Conservation (phyloP, 495 filamentous ascomycete species). For the Penicillium chermesinum region DNA sequence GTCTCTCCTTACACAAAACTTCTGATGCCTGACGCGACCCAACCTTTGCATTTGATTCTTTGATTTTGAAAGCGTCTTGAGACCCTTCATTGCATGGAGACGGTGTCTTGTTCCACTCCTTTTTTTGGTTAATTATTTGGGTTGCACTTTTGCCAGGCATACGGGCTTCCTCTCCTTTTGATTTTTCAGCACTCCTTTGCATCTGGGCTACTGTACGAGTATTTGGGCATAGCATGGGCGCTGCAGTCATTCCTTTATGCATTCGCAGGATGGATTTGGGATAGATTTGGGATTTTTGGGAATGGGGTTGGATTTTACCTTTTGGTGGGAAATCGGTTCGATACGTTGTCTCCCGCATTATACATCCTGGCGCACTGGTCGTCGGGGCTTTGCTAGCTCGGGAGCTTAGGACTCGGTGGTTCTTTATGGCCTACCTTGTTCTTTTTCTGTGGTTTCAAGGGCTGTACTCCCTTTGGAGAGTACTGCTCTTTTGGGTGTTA, state of each 20-base stretch:
- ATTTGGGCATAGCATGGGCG: conserved; percentile 40
- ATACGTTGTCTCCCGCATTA: conserved; percentile 1
- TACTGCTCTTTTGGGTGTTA: conserved; percentile 17
- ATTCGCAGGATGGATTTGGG: conserved; percentile 34
- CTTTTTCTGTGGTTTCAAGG: no score
- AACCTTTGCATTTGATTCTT: conserved; percentile 18
- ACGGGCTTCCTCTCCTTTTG: conserved; percentile 37
- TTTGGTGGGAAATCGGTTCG: conserved; percentile 11
- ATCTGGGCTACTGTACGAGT: conserved; percentile 36
- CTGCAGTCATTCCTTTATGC: conserved; percentile 44
- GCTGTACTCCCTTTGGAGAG: no score
- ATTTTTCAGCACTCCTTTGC: conserved; percentile 2
- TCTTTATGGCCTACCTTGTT: no score
- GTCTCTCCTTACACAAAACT: conserved; percentile 36
- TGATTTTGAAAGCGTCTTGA: conserved; percentile 5
- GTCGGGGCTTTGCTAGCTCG: neutral
- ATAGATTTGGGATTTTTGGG: conserved; percentile 23
- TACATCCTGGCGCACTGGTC: conserved; percentile 7
- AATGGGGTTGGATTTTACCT: conserved; percentile 10
- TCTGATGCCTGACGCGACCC: conserved; percentile 31
- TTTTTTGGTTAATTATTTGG: conserved; percentile 5
- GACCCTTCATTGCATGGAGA: conserved; percentile 28
- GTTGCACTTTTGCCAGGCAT: conserved; percentile 36
- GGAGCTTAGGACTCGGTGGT: neutral
- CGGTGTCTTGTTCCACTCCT: conserved; percentile 30